Evolutionary conservation across 1,284 basidiomycete species (phyloP), one percentile per base, ranked within the genome.

Genomic region (Calocybe gambosa): DNA sequence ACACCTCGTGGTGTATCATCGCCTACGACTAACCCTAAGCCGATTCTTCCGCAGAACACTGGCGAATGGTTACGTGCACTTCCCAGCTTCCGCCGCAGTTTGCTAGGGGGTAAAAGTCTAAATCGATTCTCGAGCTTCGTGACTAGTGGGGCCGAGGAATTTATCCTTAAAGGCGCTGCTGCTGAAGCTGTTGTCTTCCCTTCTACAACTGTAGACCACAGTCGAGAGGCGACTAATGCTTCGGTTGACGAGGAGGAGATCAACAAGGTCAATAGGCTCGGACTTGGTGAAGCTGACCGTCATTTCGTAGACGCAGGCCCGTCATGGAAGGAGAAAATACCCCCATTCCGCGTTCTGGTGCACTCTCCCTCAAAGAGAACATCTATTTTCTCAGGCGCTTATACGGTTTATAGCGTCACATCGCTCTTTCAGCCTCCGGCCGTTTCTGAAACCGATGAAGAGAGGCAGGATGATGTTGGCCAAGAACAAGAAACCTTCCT

Each of bases 41-140:
- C 76, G n/a, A 68, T 86, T 35, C 58, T 80, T n/a, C 79, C 77
- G 6, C 85, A 88, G 55, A 72, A 72, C 38, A 89, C 86, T 0
- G 85, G 84, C n/a, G 85, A 88, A 61, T 84, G 83, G 76, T 58
- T 59, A 1, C 59, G 60, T 9, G 55, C 65, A 50, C 78, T 85
- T 52, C 82, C 85, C 1, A 85, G 76, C 62, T 83, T 88, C 55
- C 69, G 80, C 4, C 75, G 80, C 40, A 83, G 78, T 51, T 68
- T 90, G 0, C 75, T 91, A 1, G 81, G 87, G 19, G 85, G 86
- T 4, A 86, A 82, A 64, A 79, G 77, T 41, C 64, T 91, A 46
- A 90, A 92, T 60, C 74, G 89, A 15, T 92, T 91, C 66, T 88
- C 85, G 0, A 82, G 74, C 51, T 92, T 91, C 59, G 89, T 92